Evolutionary conservation across 805 yeast species (phyloP), one percentile per base, ranked within the genome.

Genomic region (Lipomyces yamanashiensis): DNA sequence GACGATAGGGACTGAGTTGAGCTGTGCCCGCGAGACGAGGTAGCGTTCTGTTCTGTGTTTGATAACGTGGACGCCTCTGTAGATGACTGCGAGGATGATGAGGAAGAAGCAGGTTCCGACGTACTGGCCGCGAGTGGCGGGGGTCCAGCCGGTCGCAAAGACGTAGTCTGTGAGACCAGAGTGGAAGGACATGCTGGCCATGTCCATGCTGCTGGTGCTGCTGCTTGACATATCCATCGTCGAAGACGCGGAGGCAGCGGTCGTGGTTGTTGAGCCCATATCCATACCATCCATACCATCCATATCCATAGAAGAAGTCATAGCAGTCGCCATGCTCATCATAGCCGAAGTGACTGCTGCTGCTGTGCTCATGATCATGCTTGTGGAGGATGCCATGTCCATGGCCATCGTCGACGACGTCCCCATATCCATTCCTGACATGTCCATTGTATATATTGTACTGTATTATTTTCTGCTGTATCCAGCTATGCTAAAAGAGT

Each of bases 61-160:
- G 54, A 64, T 7, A 28, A 58, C 72, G 51, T 59, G 60, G 49
- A 61, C 36, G 10, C 61, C 63, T 2, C 73, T 55, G 62, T 62
- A 71, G 50, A 71, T 54, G 41, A 71, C 62, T 36, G 70, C 73
- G 33, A 72, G 68, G 37, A 71, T 63, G 36, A 72, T 66, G 36
- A 72, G 60, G 63, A 72, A 72, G 41, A 72, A 67, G 50, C 75
- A 72, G 15, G 74, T 67, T 21, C 74, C 75, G 36, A 73, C 75
- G 62, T 72, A 72, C 51, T 69, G 69, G 37, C 75, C 74, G 12
- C 52, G 52, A 21, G 61, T 57, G 8, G 64, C 51, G 13, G 74
- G 74, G 9, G 69, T 70, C 74, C 74, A 72, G 39, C 59, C 67
- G 2, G 63, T 47, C 4, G 74, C 61, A 41, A 69, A 63, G n/a